A percentile compares a stretch with the other conserved stretches of the same genome.
phyloP scores from a whole-genome alignment of 306 rosid genomes.

The Rosa chinensis region DNA sequence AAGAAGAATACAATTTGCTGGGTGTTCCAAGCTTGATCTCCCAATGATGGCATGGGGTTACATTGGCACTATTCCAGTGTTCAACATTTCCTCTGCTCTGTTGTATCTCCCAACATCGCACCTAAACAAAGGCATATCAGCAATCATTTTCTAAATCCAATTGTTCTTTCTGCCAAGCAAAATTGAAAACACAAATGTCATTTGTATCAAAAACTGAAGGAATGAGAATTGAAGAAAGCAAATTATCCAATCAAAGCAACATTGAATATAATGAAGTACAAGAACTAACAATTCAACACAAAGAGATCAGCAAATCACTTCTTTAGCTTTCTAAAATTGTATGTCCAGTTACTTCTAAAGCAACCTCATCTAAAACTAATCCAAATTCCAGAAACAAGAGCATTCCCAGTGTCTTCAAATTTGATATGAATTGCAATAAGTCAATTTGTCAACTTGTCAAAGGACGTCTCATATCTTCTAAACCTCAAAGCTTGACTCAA shows the following conservation, averaged over 20 bases:
- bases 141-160: no score
- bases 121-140: no score
- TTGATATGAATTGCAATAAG: background rate
- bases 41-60: no score
- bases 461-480: background rate
- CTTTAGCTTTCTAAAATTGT: background rate
- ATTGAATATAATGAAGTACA: conserved; percentile 7
- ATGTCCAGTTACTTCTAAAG: background rate
- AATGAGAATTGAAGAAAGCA: conserved; percentile 34
- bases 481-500: no score
- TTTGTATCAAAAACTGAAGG: conserved; percentile 60
- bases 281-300: background rate
- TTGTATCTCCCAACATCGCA: no score
- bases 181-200: no score
- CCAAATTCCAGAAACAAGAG: background rate
- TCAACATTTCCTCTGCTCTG: no score
- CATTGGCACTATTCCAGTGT: no score
- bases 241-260: conserved; percentile 17
- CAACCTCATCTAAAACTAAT: background rate
- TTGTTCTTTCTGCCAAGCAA: no score
- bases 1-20: no score
- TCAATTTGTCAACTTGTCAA: background rate
- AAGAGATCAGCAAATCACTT: background rate
- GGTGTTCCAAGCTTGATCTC: no score
- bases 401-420: no score